Conservation (phyloP, 2,329 filamentous ascomycete species). For the Fusarium veterinarium region DNA sequence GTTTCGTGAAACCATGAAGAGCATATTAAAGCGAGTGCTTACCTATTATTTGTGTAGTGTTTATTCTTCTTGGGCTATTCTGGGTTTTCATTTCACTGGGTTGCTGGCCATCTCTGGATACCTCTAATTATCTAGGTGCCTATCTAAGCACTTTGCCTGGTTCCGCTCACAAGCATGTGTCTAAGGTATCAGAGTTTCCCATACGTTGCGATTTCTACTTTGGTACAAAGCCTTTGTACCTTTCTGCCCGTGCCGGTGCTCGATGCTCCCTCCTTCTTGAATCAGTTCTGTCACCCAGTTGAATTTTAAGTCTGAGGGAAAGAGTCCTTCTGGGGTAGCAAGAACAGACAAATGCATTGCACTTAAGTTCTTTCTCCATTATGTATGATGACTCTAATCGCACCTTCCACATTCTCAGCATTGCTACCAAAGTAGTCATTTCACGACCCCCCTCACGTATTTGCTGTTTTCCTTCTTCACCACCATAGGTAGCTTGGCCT, state of each 20-base stretch:
- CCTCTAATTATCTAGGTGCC: constrained; percentile 15
- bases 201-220: background rate
- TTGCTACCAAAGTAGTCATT: background rate
- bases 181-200: background rate
- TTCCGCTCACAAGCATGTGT: background rate
- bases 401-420: background rate
- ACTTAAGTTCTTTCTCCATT: background rate
- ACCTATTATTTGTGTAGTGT: background rate
- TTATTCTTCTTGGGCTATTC: background rate
- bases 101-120: constrained; percentile 18
- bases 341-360: background rate
- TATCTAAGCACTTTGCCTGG: background rate
- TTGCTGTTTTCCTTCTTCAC: constrained; percentile 12
- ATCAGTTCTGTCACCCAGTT: background rate
- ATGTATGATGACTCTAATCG: background rate
- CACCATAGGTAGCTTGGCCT: constrained; percentile 31
- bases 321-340: background rate
- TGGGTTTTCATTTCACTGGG: constrained; percentile 7
- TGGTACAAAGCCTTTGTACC: background rate
- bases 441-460: background rate
- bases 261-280: background rate
- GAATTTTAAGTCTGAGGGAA: background rate
- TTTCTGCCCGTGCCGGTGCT: background rate
- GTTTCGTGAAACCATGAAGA: background rate
- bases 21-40: background rate